Percentiles rank a stretch among this genome's conserved stretches.
These are phyloP conservation scores for Cercophora scortea DNA, from an alignment of 495 filamentous ascomycete species.

Conservation along the genomic window DNA sequence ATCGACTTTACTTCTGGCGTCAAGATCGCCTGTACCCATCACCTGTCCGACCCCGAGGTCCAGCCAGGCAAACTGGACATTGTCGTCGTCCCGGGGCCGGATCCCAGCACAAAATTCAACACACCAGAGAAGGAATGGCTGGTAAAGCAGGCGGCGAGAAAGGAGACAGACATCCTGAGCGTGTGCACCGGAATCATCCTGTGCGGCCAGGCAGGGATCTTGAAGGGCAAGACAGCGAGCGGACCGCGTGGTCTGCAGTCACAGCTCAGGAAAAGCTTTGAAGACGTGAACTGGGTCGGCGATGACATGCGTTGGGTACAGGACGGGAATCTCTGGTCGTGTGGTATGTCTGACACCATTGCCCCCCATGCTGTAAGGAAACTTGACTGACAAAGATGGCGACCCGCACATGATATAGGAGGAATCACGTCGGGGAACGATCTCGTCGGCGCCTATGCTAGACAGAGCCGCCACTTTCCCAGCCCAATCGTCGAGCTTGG, in stretches of 20 bases:
- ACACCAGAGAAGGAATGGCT: conserved; percentile 38
- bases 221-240: conserved; percentile 39
- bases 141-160: conserved; percentile 25
- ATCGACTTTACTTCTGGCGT: conserved; percentile 29
- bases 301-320: conserved; percentile 39
- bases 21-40: conserved; percentile 30
- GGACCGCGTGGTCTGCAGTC: conserved; percentile 45
- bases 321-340: conserved; percentile 55
- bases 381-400: not conserved
- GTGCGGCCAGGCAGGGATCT: conserved; percentile 42
- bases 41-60: conserved; percentile 34
- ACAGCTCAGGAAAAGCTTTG: conserved; percentile 34
- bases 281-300: conserved; percentile 37
- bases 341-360: conserved; percentile 34
- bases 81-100: conserved; percentile 44
- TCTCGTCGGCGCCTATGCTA: conserved; percentile 47
- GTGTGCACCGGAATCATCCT: conserved; percentile 48
- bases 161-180: conserved; percentile 38
- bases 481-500: conserved; percentile 40
- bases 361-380: not conserved
- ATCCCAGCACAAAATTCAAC: conserved; percentile 28
- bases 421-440: conserved; percentile 54
- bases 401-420: not conserved
- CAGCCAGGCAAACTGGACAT: conserved; percentile 44
- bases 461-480: conserved; percentile 34